Percentiles rank a stretch among this genome's conserved stretches.
These are phyloP conservation scores for Pseudogymnoascus pannorum DNA, from an alignment of 2,329 filamentous ascomycete species.

Conservation along the genomic window DNA sequence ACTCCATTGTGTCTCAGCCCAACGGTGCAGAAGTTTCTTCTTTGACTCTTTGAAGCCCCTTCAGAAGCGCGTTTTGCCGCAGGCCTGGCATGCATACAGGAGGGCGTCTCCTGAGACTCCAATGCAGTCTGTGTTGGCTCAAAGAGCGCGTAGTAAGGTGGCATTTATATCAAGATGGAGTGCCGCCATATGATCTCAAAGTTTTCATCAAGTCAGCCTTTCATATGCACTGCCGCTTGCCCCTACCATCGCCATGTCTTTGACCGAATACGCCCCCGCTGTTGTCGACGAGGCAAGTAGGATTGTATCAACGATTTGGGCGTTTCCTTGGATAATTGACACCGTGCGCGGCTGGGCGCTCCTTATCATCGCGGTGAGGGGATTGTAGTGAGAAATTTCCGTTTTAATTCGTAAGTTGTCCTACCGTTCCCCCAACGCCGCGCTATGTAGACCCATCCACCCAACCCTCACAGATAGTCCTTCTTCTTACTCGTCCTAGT, in stretches of 20 bases:
- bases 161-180: background rate
- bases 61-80: background rate
- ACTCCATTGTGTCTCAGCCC: background rate
- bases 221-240: background rate
- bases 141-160: background rate
- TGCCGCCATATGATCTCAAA: background rate
- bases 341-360: slow-evolving; percentile 13
- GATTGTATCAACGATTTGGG: slow-evolving; percentile 14
- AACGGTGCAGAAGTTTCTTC: background rate
- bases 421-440: slow-evolving; percentile 23
- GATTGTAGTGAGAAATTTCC: slow-evolving; percentile 9
- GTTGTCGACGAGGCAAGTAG: slow-evolving; percentile 15
- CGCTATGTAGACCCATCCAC: slow-evolving; percentile 25
- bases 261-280: background rate
- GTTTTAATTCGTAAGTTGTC: slow-evolving; percentile 14
- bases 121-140: background rate
- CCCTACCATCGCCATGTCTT: background rate
- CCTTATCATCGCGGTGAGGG: slow-evolving; percentile 9
- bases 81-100: background rate
- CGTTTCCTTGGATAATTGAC: slow-evolving; percentile 14
- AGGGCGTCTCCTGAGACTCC: background rate
- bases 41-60: background rate
- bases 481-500: slow-evolving; percentile 92
- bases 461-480: slow-evolving; percentile 66
- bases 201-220: background rate